A percentile compares a stretch with the other conserved stretches of the same genome.
Conservation (phyloP, 1,284 basidiomycete genomes). For the Uromyces viciae-fabae region DNA sequence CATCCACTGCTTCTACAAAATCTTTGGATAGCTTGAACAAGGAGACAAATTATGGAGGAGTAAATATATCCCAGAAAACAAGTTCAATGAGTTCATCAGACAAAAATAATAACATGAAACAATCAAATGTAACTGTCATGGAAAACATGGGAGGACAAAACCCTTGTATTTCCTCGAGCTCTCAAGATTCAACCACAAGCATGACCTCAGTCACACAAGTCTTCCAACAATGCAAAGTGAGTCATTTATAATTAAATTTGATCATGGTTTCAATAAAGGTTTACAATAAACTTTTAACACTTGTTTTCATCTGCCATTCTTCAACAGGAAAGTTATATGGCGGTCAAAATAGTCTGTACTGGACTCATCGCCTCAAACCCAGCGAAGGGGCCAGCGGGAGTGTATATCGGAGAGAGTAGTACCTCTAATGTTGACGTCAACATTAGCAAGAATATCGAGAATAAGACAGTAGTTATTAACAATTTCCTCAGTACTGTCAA, state of each 20-base stretch:
- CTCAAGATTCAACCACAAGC: neutral
- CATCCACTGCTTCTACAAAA: neutral
- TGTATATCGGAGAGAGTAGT: constrained; percentile 29
- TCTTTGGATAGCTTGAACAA: neutral
- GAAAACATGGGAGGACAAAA: neutral
- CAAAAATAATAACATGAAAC: neutral
- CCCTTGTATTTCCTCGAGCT: neutral
- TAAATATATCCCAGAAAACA: neutral
- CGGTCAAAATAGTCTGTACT: constrained; percentile 19
- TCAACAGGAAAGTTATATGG: constrained; percentile 31
- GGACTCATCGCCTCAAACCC: constrained; percentile 25
- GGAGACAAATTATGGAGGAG: too few relatives aligned
- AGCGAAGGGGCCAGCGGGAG: constrained; percentile 17
- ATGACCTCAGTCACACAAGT: constrained; percentile 5
- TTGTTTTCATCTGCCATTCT: neutral
- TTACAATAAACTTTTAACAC: too few relatives aligned
- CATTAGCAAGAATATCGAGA: constrained; percentile 16
- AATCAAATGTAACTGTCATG: constrained; percentile 12
- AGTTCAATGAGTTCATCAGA: constrained; percentile 7
- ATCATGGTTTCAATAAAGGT: too few relatives aligned
- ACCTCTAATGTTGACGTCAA: constrained; percentile 24
- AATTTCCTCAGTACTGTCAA: constrained; percentile 37
- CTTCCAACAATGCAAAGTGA: constrained; percentile 27
- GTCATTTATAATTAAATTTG: neutral
- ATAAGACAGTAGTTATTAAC: constrained; percentile 12